Base-by-base conservation (phyloP, 148 eudicot genomes). In the Rhododendron henanense region DNA sequence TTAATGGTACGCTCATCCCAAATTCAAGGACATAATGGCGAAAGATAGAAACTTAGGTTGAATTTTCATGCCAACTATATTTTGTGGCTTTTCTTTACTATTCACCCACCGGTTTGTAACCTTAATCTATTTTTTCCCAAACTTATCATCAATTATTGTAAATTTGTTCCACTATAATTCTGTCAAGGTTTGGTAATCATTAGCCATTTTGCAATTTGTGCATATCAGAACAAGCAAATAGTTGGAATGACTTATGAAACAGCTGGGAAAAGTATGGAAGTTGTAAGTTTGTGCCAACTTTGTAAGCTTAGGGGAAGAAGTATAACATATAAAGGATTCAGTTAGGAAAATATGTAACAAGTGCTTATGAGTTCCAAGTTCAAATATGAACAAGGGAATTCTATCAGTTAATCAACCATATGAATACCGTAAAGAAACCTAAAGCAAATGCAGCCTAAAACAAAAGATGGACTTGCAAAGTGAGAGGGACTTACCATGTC, bases 401-500 rank as follows among this genome's bases (percentile, higher is more conserved):
- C 53, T 13, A 35, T 35, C 44, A 57, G 18, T 81, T 9, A 57
- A 59, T 57, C 48, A 59, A 21, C n/a, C 9, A 37, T 57, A 10
- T 55, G 74, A 82, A 44, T 48, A 35, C 74, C 50, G 39, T 1
- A 82, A 35, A 41, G 50, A 39, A 77, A 39, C n/a, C 10, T 31
- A 65, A 18, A 47, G 44, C 57, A 53, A 8, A 50, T 4, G 10
- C 79, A 73, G 16, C 57, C 35, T 11, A 74, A 35, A 76, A 33
- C 35, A 47, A 57, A 87, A 39, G 45, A 50, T 14, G 35, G 23
- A 79, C 28, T 6, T 1, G 67, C 10, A 28, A n/a, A 31, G 45
- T 28, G 10, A 84, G 14, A 51, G 67, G 57, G 41, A 87, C 90
- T 88, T 79, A 90, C 98, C 98, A 96, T 86, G 98, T 96, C 89